These are phyloP conservation scores for Acrodontium crateriforme DNA, from an alignment of 2,329 filamentous ascomycete genomes.

Conservation along the genomic window DNA sequence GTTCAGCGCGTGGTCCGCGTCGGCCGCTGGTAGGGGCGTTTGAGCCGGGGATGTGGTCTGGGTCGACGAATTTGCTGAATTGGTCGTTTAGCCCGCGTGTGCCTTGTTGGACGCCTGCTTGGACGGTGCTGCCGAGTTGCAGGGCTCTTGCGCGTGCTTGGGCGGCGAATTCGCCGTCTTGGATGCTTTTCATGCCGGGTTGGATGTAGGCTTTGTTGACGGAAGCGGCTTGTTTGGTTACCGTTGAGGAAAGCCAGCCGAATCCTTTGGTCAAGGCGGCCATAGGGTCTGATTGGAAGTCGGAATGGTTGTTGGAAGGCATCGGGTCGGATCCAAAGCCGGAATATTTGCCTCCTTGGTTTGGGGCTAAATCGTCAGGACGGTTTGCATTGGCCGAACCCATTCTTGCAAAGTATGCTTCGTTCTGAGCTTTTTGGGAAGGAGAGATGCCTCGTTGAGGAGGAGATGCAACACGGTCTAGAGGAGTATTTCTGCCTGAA, in stretches of 20 bases:
- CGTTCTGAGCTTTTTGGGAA: conserved; percentile 50
- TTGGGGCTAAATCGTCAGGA: conserved; percentile 62
- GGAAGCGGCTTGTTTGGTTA: conserved; percentile 79
- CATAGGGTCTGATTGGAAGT: conserved; percentile 74
- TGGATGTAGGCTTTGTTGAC: conserved; percentile 87
- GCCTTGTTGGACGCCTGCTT: conserved; percentile 47
- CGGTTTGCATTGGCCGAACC: conserved; percentile 70
- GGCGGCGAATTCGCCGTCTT: conserved; percentile 42
- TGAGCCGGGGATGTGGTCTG: conserved; percentile 11
- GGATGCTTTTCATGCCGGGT: conserved; percentile 70
- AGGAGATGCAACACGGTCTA: conserved; percentile 8
- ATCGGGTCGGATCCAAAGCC: conserved; percentile 75
- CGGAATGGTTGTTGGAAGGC: conserved; percentile 39
- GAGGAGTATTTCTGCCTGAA: conserved; percentile 15
- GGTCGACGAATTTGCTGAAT: conserved; percentile 76
- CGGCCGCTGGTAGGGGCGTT: conserved; percentile 3
- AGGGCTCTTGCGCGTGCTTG: conserved; percentile 46
- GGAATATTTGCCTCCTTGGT: conserved; percentile 79
- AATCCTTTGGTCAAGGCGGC: conserved; percentile 83
- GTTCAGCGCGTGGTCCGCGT: conserved; percentile 32
- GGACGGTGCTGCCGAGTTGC: conserved; percentile 12
- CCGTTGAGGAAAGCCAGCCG: conserved; percentile 81
- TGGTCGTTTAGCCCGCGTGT: conserved; percentile 63
- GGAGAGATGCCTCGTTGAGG: conserved; percentile 13
- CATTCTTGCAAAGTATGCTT: conserved; percentile 78